Evolutionary conservation across 768 basidiomycete genomes (phyloP), one percentile per base, ranked within the genome.

Genomic region (Boletellus ananiceps): DNA sequence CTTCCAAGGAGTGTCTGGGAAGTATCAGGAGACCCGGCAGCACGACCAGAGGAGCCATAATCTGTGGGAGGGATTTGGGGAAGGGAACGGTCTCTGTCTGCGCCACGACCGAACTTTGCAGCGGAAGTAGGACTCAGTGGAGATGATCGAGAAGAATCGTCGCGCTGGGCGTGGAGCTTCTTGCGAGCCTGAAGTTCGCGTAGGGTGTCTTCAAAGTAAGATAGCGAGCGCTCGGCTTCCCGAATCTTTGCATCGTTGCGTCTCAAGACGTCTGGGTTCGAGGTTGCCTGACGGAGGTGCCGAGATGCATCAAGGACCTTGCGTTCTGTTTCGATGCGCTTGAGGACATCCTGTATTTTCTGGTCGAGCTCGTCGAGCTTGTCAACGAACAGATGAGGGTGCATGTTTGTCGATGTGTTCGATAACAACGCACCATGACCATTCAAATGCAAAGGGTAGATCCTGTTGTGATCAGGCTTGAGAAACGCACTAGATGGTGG

Each of bases 321-420:
- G 70, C 86, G 87, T 73, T 95, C 91, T 32, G 87, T 93, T 73
- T 86, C 81, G 67, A 95, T 93, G 68, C 88, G 87, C 70, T 82
- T 86, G 73, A 85, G 82, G 61, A 93, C 83, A 69, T 92, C 89
- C 68, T 85, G 83, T 67, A 94, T 92, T 81, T 93, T 94, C 80
- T 84, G 84, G 81, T 93, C 90, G 71, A 92, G 75, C 71, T 89
- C 86, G 63, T 65, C 62, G 43, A 69, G 56, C 67, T 69, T 51
- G 44, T 19, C n/a, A 23, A 15, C 14, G 38, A 4, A 18, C 5
- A 45, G 52, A 46, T 58, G 18, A 57, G 39, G 29, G 11, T 23
- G 41, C 18, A 8, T 16, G 38, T 23, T 25, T 13, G 52, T 52
- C 29, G 47, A 53, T 46, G 41, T 3, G 27, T 34, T 37, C 50